Evolutionary conservation across 2,329 filamentous ascomycete genomes (phyloP).

Genomic region (Hymenoscyphus repandus): DNA sequence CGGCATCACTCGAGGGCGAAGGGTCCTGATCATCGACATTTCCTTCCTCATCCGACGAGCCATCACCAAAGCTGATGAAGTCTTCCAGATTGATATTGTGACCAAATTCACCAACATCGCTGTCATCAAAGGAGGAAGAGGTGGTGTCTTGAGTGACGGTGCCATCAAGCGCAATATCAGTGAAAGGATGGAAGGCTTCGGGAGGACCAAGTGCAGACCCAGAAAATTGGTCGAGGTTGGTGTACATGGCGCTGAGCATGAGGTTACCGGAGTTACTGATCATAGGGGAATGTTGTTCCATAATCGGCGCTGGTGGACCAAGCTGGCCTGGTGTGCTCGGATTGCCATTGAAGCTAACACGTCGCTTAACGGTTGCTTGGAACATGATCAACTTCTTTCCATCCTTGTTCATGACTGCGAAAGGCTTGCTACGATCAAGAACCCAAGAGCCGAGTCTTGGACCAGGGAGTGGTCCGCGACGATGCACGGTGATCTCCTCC

Average conservation of each 20-base stretch:
- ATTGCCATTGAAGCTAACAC: constrained; percentile 35
- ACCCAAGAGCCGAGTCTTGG: constrained; percentile 32
- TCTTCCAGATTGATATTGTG: constrained; percentile 64
- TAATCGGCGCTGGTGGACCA: background rate
- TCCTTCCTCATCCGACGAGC: constrained; percentile 47
- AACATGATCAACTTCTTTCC: constrained; percentile 39
- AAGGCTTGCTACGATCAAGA: constrained; percentile 32
- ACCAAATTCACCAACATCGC: constrained; percentile 58
- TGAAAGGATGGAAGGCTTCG: constrained; percentile 70
- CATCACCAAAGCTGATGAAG: constrained; percentile 63
- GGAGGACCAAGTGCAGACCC: constrained; percentile 66
- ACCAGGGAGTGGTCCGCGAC: constrained; percentile 19
- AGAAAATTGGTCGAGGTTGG: constrained; percentile 19
- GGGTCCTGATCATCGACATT: constrained; percentile 51
- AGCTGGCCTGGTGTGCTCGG: background rate
- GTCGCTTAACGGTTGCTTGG: constrained; percentile 30
- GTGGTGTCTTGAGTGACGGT: constrained; percentile 47
- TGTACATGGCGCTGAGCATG: constrained; percentile 62
- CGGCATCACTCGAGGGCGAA: constrained; percentile 7
- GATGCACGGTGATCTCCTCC: constrained; percentile 29
- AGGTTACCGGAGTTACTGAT: constrained; percentile 65
- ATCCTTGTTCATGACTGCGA: constrained; percentile 36
- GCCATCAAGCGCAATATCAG: constrained; percentile 50
- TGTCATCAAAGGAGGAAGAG: constrained; percentile 43
- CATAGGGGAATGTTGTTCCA: constrained; percentile 41